These are phyloP conservation scores for Mycena filopes DNA, from an alignment of 768 basidiomycete genomes.

Conservation along the genomic window DNA sequence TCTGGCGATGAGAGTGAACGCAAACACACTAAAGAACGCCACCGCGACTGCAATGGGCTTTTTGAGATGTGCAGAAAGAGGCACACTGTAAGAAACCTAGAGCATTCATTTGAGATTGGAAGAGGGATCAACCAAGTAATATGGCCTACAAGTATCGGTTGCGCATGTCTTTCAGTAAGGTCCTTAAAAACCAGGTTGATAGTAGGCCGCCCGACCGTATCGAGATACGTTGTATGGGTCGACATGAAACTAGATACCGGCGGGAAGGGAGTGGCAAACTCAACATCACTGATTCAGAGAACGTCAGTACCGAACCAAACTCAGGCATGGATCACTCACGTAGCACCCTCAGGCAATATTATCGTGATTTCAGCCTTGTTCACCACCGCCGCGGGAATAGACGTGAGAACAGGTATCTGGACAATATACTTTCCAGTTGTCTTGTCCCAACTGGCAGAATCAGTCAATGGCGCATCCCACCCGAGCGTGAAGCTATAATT, in stretches of 20 bases:
- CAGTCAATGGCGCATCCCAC: constrained; percentile 88
- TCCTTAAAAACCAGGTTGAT: constrained; percentile 78
- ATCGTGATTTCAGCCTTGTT: constrained; percentile 83
- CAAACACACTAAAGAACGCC: constrained; percentile 77
- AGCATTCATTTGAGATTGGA: constrained; percentile 2
- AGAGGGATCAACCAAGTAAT: neutral
- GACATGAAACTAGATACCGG: constrained; percentile 67
- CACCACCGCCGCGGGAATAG: constrained; percentile 82
- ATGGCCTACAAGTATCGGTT: constrained; percentile 81
- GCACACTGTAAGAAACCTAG: constrained; percentile 90
- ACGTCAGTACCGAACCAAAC: constrained; percentile 17
- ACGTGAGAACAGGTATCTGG: constrained; percentile 87
- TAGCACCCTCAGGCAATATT: constrained; percentile 94
- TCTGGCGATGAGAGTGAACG: constrained; percentile 53
- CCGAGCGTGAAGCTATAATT: constrained; percentile 96
- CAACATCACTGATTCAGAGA: constrained; percentile 69
- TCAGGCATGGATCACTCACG: constrained; percentile 65
- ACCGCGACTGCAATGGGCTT: constrained; percentile 85
- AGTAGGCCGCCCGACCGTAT: constrained; percentile 88
- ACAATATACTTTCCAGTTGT: constrained; percentile 74
- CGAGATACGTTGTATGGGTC: constrained; percentile 90
- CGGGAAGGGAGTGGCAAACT: constrained; percentile 82
- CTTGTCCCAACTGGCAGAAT: constrained; percentile 74
- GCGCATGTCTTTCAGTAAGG: constrained; percentile 83
- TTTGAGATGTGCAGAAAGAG: constrained; percentile 81